phyloP scores from a whole-genome alignment of 305 asterid genomes.

The Fraxinus baroniana region DNA sequence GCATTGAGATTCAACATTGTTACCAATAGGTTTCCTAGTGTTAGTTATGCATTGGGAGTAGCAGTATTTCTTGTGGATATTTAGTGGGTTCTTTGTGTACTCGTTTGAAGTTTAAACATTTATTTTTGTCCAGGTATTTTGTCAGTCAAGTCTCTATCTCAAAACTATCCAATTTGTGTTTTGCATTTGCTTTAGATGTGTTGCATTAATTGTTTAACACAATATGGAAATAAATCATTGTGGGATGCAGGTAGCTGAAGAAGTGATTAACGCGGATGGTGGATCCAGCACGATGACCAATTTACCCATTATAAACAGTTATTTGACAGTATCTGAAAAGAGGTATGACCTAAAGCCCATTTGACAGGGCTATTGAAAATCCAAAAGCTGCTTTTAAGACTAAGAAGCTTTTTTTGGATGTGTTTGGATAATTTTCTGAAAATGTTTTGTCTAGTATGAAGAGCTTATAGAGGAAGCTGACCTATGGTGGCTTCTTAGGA shows the following conservation, averaged over 20 bases:
- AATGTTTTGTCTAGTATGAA: background rate
- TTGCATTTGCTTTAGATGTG: background rate
- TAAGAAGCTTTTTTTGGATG: background rate
- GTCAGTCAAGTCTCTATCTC: background rate
- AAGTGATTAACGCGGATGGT: slow-evolving; percentile 24
- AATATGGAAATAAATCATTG: slow-evolving; percentile 14
- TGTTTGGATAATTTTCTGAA: background rate
- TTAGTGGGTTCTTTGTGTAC: background rate
- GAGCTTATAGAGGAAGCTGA: background rate
- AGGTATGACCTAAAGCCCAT: slow-evolving; percentile 21
- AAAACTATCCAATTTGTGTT: background rate
- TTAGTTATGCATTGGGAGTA: slow-evolving; percentile 8
- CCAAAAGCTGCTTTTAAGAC: background rate
- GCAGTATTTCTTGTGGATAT: background rate
- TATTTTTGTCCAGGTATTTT: background rate
- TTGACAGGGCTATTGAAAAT: background rate
- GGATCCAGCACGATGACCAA: slow-evolving; percentile 1
- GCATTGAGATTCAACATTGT: background rate
- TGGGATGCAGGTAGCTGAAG: slow-evolving; percentile 44
- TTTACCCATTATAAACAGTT: slow-evolving; percentile 14
- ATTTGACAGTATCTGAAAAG: slow-evolving; percentile 16
- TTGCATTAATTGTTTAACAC: background rate
- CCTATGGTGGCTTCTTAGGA: background rate
- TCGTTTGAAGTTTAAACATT: background rate
- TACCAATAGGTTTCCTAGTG: background rate